These are phyloP conservation scores for Paramecium pentaurelia DNA, from an alignment of 73 alveolate species.

Conservation along the genomic window DNA sequence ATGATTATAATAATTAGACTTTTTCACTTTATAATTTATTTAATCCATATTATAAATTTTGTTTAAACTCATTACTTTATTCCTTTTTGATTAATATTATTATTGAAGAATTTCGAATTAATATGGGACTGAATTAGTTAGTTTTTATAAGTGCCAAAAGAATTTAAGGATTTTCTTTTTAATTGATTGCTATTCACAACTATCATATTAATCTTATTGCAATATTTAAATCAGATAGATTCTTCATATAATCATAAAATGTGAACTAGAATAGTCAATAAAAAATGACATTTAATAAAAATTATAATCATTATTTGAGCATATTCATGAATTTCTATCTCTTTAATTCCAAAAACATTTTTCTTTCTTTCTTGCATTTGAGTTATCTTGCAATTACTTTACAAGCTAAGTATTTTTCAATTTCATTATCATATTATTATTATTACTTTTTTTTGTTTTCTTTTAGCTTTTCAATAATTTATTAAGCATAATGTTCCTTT, in stretches of 20 bases:
- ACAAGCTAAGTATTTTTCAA: not conserved
- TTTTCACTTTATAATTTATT: too few species aligned
- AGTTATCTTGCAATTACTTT: not conserved
- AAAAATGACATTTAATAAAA: not conserved
- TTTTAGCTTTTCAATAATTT: not conserved
- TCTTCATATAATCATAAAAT: constrained; percentile 17
- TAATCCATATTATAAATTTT: too few species aligned
- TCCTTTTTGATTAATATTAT: too few species aligned
- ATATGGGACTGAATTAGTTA: too few species aligned
- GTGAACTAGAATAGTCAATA: too few species aligned
- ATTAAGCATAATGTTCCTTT: not conserved
- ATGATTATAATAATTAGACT: too few species aligned
- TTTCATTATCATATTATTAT: not conserved
- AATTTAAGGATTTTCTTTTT: not conserved
- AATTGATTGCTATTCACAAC: not conserved
- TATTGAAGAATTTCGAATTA: too few species aligned
- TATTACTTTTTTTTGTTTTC: not conserved
- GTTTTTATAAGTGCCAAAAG: not conserved
- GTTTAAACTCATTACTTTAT: too few species aligned
- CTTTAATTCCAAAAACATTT: not conserved
- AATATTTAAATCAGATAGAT: not conserved
- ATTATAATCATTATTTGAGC: not conserved
- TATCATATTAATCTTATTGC: not conserved
- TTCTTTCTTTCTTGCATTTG: constrained; percentile 5
- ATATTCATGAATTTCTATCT: not conserved